Conservation (phyloP, 2,329 filamentous ascomycete genomes). For the Fusarium fujikuroi region DNA sequence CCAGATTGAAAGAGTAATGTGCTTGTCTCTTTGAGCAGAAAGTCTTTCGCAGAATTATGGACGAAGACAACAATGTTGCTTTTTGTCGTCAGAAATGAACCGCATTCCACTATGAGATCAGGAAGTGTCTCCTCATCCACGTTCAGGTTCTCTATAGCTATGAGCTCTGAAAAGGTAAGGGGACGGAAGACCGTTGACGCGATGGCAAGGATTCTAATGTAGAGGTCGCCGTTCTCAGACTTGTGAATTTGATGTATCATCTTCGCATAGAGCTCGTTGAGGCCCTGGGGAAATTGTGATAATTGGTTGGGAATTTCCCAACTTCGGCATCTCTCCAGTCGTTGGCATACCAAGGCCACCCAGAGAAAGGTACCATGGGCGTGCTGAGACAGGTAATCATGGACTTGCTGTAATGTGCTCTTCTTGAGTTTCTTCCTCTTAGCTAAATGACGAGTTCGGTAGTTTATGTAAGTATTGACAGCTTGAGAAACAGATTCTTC, state of each 20-base stretch:
- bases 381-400: neutral
- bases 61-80: rapidly evolving
- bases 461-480: constrained; percentile 51
- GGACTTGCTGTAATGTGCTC: rapidly evolving
- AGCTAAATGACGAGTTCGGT: constrained; percentile 40
- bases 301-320: neutral
- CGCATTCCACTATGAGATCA: neutral
- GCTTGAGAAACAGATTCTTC: constrained; percentile 47
- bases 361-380: constrained; percentile 48
- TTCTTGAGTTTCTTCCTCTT: rapidly evolving
- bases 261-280: rapidly evolving
- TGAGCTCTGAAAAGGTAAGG: neutral
- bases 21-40: neutral
- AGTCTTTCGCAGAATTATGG: neutral
- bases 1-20: rapidly evolving
- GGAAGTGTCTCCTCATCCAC: rapidly evolving
- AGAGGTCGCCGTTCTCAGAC: rapidly evolving
- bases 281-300: rapidly evolving
- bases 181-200: neutral
- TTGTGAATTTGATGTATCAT: rapidly evolving
- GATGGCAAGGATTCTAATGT: rapidly evolving
- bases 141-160: rapidly evolving
- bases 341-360: constrained; percentile 25
- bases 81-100: neutral
- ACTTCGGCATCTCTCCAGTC: neutral